Conservation (phyloP, 1,284 basidiomycete species). For the Ustilago curta region DNA sequence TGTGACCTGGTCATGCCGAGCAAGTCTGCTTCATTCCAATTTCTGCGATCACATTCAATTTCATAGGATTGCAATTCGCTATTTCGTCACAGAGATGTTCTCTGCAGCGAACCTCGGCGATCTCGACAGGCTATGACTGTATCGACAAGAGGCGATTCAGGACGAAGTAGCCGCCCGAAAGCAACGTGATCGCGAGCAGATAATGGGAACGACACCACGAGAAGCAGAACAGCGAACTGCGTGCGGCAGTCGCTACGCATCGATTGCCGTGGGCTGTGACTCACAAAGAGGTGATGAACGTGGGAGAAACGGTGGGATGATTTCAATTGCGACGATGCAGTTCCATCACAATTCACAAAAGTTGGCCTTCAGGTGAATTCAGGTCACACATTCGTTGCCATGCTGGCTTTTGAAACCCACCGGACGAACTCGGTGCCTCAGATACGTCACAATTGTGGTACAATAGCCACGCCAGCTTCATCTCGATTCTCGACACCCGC, state of each 20-base stretch:
- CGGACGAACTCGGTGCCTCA: neutral
- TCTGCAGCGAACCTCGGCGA: neutral
- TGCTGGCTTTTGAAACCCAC: neutral
- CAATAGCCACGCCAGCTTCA: neutral
- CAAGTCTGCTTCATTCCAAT: conserved; percentile 1
- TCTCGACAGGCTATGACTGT: neutral
- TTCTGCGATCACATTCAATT: neutral
- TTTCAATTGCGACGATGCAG: neutral
- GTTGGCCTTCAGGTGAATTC: neutral
- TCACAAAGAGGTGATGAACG: neutral
- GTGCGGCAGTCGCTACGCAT: conserved; percentile 1
- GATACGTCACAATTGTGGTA: too few species aligned
- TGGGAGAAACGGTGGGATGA: neutral
- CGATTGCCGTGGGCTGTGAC: neutral
- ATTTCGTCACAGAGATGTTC: neutral
- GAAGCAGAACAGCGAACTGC: neutral
- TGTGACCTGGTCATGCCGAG: neutral
- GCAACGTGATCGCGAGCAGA: too few species aligned
- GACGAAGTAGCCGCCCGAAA: too few species aligned
- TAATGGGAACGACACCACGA: too few species aligned
- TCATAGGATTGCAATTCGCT: neutral
- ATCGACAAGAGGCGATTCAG: neutral
- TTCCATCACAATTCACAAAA: too few species aligned
- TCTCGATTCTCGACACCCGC: neutral
- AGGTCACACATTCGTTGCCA: neutral